Evolutionary conservation across 306 rosid species (phyloP), one percentile per base, ranked within the genome.

Genomic region (Sicyos baderoa): DNA sequence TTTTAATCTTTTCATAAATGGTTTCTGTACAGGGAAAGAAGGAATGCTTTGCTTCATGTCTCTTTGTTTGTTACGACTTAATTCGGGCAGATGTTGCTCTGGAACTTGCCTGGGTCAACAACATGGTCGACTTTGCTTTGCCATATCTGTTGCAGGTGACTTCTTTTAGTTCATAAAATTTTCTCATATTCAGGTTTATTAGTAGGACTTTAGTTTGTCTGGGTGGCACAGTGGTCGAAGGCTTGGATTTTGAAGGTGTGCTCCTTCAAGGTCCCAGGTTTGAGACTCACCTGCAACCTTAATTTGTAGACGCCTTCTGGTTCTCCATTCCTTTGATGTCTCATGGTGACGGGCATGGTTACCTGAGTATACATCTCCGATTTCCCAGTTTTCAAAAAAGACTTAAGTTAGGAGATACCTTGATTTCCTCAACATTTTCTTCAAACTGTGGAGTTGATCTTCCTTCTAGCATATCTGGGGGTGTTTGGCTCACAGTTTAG

Each of bases 21-120:
- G 76, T 56, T 81, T 21, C 15, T 51, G 12, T 63, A 76, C 94
- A 94, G 99, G 97, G 96, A 81, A 94, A 90, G 95, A 94, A 94
- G 82, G 99, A 94, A 79, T 94, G 97, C 84, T 90, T 88, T 73
- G 99, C 99, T 14, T 88, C 99, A 10, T 90, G 99, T 75, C 91
- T 94, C 79, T 94, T 90, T 79, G 99, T 94, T 71, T 90, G 99
- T 70, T 94, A 94, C 27, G 99, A 94, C 81, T 78, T 94, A 72
- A 86, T 94, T 58, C 88, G 97, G 70, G 83, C 88, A 1, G 99
- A 94, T 27, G 69, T 91, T 71, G 96, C 84, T 50, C 90, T 94
- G 54, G 99, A 94, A 71, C 95, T 90, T 76, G 97, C 99, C 35
- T 94, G 99, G 99, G 76, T 84, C 84, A 85, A 94, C 85, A 94